Conservation (phyloP, 225 moss, liverwort and hornwort species). For the Rhytidiadelphus loreus region DNA sequence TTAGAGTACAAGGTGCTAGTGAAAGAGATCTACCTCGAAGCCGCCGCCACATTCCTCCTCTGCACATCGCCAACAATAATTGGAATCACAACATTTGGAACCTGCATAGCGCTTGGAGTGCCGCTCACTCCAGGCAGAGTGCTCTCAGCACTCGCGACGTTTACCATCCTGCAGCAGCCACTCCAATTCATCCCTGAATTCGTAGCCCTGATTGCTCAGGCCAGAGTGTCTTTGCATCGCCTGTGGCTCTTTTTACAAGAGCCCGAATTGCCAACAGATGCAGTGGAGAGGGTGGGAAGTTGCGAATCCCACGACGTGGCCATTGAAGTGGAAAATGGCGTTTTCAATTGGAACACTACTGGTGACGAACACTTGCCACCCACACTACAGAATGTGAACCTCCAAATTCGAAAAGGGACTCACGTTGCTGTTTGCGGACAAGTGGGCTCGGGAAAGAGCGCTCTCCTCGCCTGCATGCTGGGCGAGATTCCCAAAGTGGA, state of each 20-base stretch:
- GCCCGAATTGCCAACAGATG: slow-evolving; percentile 25
- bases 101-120: slow-evolving; percentile 10
- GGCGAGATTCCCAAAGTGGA: slow-evolving; percentile 50
- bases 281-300: background rate
- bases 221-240: slow-evolving; percentile 32
- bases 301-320: background rate
- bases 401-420: slow-evolving; percentile 16
- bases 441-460: slow-evolving; percentile 52
- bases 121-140: slow-evolving; percentile 29
- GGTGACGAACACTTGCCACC: background rate
- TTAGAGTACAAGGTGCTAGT: slow-evolving; percentile 11
- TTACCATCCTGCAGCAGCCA: slow-evolving; percentile 17
- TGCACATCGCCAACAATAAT: slow-evolving; percentile 23
- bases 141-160: slow-evolving; percentile 6
- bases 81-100: slow-evolving; percentile 14
- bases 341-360: slow-evolving; percentile 16
- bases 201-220: slow-evolving; percentile 10
- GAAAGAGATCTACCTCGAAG: background rate
- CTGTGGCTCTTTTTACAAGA: slow-evolving; percentile 25
- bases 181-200: slow-evolving; percentile 17
- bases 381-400: slow-evolving; percentile 9
- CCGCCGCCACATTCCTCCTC: background rate
- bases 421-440: slow-evolving; percentile 45
- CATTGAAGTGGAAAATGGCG: slow-evolving; percentile 11
- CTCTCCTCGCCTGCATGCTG: slow-evolving; percentile 35